Conservation (phyloP, 176 grass and related monocot genomes). For the Alopecurus myosuroides region DNA sequence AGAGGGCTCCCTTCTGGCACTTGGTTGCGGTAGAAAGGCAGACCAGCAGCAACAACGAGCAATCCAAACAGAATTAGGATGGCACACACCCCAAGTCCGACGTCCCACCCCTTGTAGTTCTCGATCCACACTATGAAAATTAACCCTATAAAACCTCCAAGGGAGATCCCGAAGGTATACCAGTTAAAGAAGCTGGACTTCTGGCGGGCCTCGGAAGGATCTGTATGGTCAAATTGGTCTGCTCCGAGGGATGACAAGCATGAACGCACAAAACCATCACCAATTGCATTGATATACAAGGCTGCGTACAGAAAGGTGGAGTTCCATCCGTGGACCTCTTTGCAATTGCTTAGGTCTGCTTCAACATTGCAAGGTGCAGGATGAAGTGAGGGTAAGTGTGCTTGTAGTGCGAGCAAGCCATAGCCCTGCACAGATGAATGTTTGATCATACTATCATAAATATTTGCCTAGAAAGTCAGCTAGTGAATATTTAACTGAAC, state of each 20-base stretch:
- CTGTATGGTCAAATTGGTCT: slow-evolving; percentile 55
- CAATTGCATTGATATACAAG: slow-evolving; percentile 36
- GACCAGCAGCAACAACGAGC: slow-evolving; percentile 28
- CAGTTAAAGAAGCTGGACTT: slow-evolving; percentile 61
- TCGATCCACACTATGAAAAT: slow-evolving; percentile 53
- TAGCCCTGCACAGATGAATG: slow-evolving; percentile 38
- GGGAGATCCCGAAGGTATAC: slow-evolving; percentile 43
- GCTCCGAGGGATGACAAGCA: slow-evolving; percentile 55
- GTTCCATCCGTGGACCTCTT: slow-evolving; percentile 40
- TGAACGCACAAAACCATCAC: slow-evolving; percentile 47
- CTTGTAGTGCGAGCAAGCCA: slow-evolving; percentile 52
- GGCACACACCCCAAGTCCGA: slow-evolving; percentile 38
- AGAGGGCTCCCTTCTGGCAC: slow-evolving; percentile 51
- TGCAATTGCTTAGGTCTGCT: slow-evolving; percentile 19
- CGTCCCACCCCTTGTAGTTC: slow-evolving; percentile 46
- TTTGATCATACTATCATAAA: background rate
- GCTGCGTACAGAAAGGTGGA: slow-evolving; percentile 29
- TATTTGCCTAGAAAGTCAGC: background rate
- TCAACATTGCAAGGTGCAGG: slow-evolving; percentile 34
- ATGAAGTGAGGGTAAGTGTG: slow-evolving; percentile 46
- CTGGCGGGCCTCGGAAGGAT: slow-evolving; percentile 22
- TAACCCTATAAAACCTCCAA: slow-evolving; percentile 47
- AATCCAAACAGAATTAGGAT: slow-evolving; percentile 36
- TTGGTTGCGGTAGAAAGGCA: slow-evolving; percentile 57
- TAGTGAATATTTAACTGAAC: background rate